Percentiles rank a stretch among this genome's conserved stretches.
Evolutionary conservation across 1,284 basidiomycete species (phyloP).

Genomic region (Sutorius eximius): DNA sequence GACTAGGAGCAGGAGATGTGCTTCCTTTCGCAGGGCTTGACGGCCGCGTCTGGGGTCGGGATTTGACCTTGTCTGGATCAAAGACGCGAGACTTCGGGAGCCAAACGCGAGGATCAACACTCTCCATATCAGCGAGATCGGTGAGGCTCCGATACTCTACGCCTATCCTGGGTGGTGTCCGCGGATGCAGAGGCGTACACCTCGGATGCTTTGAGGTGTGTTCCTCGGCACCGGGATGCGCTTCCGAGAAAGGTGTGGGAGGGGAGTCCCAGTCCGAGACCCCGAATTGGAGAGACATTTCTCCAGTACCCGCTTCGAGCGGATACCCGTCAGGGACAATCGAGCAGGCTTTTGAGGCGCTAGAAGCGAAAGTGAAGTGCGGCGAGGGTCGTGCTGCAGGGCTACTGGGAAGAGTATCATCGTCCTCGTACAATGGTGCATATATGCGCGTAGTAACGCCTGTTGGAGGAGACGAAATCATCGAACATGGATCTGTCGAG

Average conservation of each 20-base stretch:
- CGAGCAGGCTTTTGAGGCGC: constrained; percentile 18
- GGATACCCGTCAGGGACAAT: not conserved
- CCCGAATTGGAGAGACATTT: not conserved
- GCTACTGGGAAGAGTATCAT: constrained; percentile 10
- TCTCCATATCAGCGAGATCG: constrained; percentile 15
- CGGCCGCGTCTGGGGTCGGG: constrained; percentile 20
- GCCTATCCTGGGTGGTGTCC: constrained; percentile 12
- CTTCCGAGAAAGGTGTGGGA: constrained; percentile 2
- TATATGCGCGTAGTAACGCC: constrained; percentile 25
- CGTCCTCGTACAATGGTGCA: constrained; percentile 18
- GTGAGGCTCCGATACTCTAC: constrained; percentile 25
- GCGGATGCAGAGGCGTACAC: constrained; percentile 10
- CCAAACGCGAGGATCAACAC: constrained; percentile 32
- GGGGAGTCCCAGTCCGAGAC: constrained; percentile 8
- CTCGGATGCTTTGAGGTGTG: constrained; percentile 7
- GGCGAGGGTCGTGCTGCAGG: constrained; percentile 10
- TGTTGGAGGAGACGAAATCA: constrained; percentile 29
- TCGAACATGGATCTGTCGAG: constrained; percentile 5
- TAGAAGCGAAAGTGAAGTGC: constrained; percentile 15
- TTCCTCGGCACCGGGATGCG: constrained; percentile 8
- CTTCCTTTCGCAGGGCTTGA: constrained; percentile 22
- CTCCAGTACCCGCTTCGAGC: not conserved
- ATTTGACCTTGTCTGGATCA: constrained; percentile 30
- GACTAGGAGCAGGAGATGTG: not conserved
- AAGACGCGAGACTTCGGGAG: constrained; percentile 27